phyloP scores from a whole-genome alignment of 495 filamentous ascomycete genomes.

The Halenospora varia region DNA sequence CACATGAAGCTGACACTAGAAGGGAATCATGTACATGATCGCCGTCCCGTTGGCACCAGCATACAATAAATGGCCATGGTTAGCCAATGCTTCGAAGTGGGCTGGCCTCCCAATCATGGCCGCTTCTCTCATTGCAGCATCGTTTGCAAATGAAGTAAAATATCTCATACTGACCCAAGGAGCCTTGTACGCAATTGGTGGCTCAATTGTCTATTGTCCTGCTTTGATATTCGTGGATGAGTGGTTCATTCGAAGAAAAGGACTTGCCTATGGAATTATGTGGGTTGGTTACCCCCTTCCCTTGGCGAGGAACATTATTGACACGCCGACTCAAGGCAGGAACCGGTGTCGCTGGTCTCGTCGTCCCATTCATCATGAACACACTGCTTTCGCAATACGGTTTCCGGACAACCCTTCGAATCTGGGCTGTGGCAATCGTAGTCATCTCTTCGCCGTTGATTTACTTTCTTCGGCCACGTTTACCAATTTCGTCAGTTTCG shows the following conservation, averaged over 20 bases:
- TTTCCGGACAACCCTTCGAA: constrained; percentile 48
- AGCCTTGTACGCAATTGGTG: constrained; percentile 37
- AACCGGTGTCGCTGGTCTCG: constrained; percentile 24
- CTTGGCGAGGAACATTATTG: constrained; percentile 47
- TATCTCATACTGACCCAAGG: constrained; percentile 50
- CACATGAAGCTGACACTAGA: background rate
- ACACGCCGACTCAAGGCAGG: constrained; percentile 21
- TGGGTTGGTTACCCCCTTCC: constrained; percentile 43
- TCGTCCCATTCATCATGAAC: constrained; percentile 19
- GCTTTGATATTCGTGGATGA: constrained; percentile 32
- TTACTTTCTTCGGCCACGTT: constrained; percentile 53
- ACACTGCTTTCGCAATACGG: constrained; percentile 37
- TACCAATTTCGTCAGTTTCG: constrained; percentile 39
- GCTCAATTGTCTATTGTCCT: constrained; percentile 36
- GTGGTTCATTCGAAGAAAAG: constrained; percentile 47
- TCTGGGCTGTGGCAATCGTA: constrained; percentile 48
- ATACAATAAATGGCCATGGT: constrained; percentile 20
- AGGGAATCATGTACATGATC: constrained; percentile 37
- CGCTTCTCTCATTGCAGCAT: constrained; percentile 37
- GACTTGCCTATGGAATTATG: constrained; percentile 47
- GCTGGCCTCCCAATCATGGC: constrained; percentile 29
- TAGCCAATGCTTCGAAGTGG: background rate
- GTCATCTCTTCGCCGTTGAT: constrained; percentile 48
- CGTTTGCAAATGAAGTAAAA: constrained; percentile 38
- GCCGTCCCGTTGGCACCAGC: constrained; percentile 31